Conservation (phyloP, 208 protist species). For the Kentomonas sorsogonicus region DNA sequence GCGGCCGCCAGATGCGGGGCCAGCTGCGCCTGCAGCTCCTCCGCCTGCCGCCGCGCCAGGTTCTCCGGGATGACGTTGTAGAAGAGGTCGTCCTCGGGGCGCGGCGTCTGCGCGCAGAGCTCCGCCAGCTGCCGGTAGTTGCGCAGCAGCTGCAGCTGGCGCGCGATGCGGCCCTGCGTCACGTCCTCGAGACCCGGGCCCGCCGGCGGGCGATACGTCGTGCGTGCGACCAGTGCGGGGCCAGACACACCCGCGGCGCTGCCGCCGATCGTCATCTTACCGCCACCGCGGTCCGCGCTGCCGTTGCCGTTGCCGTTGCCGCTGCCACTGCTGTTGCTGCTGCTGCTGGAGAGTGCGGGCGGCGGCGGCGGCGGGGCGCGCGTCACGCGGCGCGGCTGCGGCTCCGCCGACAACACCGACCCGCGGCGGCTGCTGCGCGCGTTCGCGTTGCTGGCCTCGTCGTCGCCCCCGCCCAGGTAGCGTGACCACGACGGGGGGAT, state of each 20-base stretch:
- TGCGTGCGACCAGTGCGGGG: not conserved
- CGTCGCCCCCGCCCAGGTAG: too few species aligned
- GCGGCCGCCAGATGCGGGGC: not conserved
- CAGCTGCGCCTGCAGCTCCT: constrained; percentile 11
- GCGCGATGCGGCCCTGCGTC: constrained; percentile 36
- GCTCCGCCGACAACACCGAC: too few species aligned
- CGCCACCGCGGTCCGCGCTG: not conserved
- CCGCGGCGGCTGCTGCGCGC: too few species aligned
- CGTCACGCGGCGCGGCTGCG: not conserved
- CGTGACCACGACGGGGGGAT: too few species aligned
- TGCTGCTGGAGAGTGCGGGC: not conserved
- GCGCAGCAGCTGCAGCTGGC: constrained; percentile 63
- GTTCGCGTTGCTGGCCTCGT: too few species aligned
- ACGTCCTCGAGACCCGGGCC: constrained; percentile 30
- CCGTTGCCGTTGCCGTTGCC: not conserved
- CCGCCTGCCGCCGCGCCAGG: constrained; percentile 35
- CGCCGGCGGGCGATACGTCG: too few species aligned
- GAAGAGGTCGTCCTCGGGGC: constrained; percentile 33
- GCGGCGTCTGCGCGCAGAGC: constrained; percentile 39
- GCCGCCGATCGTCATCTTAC: too few species aligned
- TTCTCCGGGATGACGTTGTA: constrained; percentile 23
- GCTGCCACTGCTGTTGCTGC: not conserved
- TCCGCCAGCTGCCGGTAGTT: constrained; percentile 59
- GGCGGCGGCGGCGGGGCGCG: not conserved
- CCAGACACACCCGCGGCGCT: not conserved